Evolutionary conservation across 1,139 yeast genomes (phyloP).

Genomic region (Schwanniomyces etchellsii): DNA sequence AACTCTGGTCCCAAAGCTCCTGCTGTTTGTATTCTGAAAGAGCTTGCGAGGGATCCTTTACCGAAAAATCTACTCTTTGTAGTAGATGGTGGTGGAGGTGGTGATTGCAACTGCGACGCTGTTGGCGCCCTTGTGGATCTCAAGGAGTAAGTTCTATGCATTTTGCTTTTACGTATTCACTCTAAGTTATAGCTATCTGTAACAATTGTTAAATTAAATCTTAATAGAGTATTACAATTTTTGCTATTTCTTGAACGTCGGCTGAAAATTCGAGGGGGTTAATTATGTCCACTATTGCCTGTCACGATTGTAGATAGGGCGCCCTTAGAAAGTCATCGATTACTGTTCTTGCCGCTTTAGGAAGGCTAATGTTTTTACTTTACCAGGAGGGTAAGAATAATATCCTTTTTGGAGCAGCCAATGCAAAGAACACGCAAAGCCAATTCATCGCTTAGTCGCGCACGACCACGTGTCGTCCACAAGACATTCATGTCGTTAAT

Average conservation of each 20-base stretch:
- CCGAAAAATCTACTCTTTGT: slow-evolving; percentile 70
- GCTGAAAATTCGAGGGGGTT: not conserved
- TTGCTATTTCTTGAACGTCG: not conserved
- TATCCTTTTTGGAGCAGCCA: too few species aligned
- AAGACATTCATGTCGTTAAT: too few species aligned
- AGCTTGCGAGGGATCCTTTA: slow-evolving; percentile 59
- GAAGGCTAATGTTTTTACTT: too few species aligned
- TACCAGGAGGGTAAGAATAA: too few species aligned
- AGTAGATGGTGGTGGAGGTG: slow-evolving; percentile 75
- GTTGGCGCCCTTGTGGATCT: slow-evolving; percentile 79
- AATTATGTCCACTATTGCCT: too few species aligned
- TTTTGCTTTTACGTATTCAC: slow-evolving; percentile 13
- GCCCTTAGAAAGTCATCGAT: too few species aligned
- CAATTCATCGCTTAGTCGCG: too few species aligned
- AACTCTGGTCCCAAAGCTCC: slow-evolving; percentile 76
- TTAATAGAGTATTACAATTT: not conserved
- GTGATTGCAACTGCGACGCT: slow-evolving; percentile 73
- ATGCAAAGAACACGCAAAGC: too few species aligned
- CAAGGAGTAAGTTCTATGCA: slow-evolving; percentile 83
- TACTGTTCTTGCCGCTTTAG: too few species aligned
- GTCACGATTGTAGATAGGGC: too few species aligned
- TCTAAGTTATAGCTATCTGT: not conserved
- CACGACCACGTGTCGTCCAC: too few species aligned
- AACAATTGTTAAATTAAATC: not conserved
- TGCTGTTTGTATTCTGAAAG: slow-evolving; percentile 66